Base-by-base conservation (phyloP, 257 asterid genomes). In the Lycium barbarum region DNA sequence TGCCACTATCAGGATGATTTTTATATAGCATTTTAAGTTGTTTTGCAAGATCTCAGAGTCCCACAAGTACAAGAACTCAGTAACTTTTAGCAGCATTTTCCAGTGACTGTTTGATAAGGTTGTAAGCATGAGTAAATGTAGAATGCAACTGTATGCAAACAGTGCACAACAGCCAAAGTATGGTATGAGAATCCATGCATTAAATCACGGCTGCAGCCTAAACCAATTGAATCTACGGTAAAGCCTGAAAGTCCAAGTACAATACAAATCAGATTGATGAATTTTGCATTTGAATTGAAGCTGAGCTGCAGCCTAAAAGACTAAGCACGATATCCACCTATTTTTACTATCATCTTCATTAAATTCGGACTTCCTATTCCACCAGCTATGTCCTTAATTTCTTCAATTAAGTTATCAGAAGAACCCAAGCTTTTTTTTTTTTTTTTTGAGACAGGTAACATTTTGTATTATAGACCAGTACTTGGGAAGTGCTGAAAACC, bases 81-180 rank as follows among this genome's bases (percentile, higher is more conserved):
- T 7, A 74, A 74, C 3, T 74, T 47, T 45, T 45, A 74, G 81
- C 81, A 74, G 36, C n/a, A 22, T 22, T 57, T 22, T 20, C 22
- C 43, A 11, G 43, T 49, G 45, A 74, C 81, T 20, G 43, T 49
- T 74, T 74, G 81, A 49, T 74, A 74, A 49, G 81, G 35, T 49
- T 6, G 45, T 12, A 74, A 67, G n/a, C n/a, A 72, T 49, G 58
- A 45, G 38, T 45, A 22, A 74, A 74, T 20, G n/a, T 20, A 2
- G 13, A 73, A 73, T 22, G 47, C 40, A 47, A 73, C 58, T 47
- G 6, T 22, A 73, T 73, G 5, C 7, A 73, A 73, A 47, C 43
- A 47, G 81, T 11, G 40, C 17, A 73, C 12, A 73, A 20, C 15
- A 47, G 61, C 20, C 59, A 20, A 72, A 20, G 61, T 20, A 20